A percentile compares a stretch with the other conserved stretches of the same genome.
phyloP scores from a whole-genome alignment of 192 early-diverging fungal species.

The Coemansia sp. region DNA sequence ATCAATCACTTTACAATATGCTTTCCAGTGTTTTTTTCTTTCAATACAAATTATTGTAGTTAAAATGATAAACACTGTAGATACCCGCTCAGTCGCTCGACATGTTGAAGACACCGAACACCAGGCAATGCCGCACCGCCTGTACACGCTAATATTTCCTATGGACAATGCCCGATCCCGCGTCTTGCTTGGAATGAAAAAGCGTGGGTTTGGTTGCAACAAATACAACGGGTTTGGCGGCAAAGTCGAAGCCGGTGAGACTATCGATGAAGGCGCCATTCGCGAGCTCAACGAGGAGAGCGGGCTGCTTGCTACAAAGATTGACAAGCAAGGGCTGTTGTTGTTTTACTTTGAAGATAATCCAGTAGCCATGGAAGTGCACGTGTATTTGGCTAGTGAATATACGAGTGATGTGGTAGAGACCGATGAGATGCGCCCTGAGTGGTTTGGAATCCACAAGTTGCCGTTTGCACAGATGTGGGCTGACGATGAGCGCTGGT shows the following conservation, averaged over 20 bases:
- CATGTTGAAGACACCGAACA: conserved; percentile 34
- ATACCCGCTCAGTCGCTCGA: conserved; percentile 33
- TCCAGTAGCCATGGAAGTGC: conserved; percentile 64
- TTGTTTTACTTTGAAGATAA: conserved; percentile 68
- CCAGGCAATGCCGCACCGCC: conserved; percentile 23
- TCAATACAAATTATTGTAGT: background rate
- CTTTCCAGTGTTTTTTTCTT: background rate
- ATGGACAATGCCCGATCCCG: conserved; percentile 12
- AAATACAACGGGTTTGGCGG: conserved; percentile 79
- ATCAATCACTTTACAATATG: background rate
- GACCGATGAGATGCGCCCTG: conserved; percentile 75
- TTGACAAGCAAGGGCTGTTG: conserved; percentile 59
- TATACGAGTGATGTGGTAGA: conserved; percentile 57
- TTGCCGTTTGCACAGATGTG: conserved; percentile 74
- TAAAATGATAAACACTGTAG: background rate
- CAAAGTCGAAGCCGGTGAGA: conserved; percentile 70
- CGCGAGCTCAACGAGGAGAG: conserved; percentile 68
- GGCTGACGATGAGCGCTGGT: conserved; percentile 69
- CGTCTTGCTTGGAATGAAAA: conserved; percentile 77
- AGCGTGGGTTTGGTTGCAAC: conserved; percentile 72
- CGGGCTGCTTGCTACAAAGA: conserved; percentile 38
- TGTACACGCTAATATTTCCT: conserved; percentile 52
- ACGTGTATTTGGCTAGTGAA: conserved; percentile 57
- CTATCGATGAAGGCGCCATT: conserved; percentile 59
- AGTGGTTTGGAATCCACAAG: conserved; percentile 62